These are phyloP conservation scores for Corymbia calophylla DNA, from an alignment of 441 rosid species.

Conservation along the genomic window DNA sequence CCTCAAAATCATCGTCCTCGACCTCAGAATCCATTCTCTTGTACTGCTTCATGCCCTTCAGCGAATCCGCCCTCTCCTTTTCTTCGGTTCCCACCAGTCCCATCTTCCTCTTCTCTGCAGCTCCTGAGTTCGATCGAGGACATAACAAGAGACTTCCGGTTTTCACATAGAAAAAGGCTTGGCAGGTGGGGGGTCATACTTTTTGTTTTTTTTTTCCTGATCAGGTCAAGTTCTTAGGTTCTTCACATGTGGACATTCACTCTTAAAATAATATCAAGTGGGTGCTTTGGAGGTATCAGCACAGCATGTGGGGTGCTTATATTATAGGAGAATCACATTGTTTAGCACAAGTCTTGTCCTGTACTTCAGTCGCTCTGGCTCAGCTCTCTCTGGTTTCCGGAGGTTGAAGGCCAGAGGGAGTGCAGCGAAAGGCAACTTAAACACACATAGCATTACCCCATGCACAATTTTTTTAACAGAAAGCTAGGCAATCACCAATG, in stretches of 20 bases:
- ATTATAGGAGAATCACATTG: background rate
- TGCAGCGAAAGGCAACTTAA: background rate
- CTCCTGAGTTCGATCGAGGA: background rate
- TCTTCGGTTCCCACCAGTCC: conserved; percentile 42
- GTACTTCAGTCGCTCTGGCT: background rate
- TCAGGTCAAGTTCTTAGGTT: background rate
- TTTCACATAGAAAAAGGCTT: background rate
- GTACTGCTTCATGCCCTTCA: conserved; percentile 45
- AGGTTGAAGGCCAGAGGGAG: no score
- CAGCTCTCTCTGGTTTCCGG: no score
- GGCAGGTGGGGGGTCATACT: background rate
- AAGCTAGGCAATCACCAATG: background rate
- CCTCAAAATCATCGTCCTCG: conserved; percentile 16
- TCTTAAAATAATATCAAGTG: background rate
- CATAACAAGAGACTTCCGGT: background rate
- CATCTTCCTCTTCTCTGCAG: background rate
- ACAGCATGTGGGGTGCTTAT: background rate
- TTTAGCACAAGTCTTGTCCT: background rate
- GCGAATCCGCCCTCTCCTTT: conserved; percentile 32
- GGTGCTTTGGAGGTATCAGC: background rate
- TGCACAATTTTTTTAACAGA: background rate
- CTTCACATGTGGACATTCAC: background rate
- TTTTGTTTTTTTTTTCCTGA: no score
- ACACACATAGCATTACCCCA: background rate
- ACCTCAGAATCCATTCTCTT: conserved; percentile 56